These are phyloP conservation scores for Alternaria burnsii DNA, from an alignment of 2,329 filamentous ascomycete species.

Conservation along the genomic window DNA sequence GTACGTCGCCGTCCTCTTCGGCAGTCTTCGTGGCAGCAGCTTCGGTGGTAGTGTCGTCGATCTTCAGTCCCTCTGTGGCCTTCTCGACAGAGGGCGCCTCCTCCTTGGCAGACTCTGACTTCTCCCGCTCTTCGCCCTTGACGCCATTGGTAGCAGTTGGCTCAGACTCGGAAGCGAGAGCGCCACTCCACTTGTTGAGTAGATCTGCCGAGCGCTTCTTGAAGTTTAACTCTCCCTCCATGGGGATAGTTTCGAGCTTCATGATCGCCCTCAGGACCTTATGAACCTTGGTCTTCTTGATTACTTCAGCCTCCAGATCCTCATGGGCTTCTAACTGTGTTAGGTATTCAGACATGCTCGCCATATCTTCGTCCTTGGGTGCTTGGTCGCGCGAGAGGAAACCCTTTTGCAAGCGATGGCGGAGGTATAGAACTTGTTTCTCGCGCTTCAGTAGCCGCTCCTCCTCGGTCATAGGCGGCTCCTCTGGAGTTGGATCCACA, in stretches of 20 bases:
- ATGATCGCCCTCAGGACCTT: slow-evolving; percentile 96
- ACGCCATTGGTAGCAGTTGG: slow-evolving; percentile 44
- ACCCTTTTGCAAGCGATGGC: slow-evolving; percentile 93
- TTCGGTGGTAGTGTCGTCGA: slow-evolving; percentile 34
- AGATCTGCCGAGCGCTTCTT: slow-evolving; percentile 81
- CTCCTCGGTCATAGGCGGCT: slow-evolving; percentile 63
- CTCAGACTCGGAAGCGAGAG: slow-evolving; percentile 60
- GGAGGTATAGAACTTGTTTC: slow-evolving; percentile 84
- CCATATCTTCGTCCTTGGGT: slow-evolving; percentile 88
- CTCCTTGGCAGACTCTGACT: slow-evolving; percentile 43
- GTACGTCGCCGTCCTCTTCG: slow-evolving; percentile 36
- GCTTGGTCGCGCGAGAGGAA: slow-evolving; percentile 84
- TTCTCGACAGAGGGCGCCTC: slow-evolving; percentile 48
- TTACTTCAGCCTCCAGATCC: slow-evolving; percentile 88
- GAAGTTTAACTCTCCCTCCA: slow-evolving; percentile 89
- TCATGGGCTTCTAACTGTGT: slow-evolving; percentile 80
- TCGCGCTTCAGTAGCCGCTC: slow-evolving; percentile 66
- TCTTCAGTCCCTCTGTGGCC: slow-evolving; percentile 33
- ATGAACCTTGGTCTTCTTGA: slow-evolving; percentile 94
- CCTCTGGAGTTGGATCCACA: slow-evolving; percentile 62
- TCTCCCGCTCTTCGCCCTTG: slow-evolving; percentile 50
- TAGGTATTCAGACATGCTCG: slow-evolving; percentile 77
- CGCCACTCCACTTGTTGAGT: slow-evolving; percentile 87
- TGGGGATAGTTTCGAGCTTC: slow-evolving; percentile 79
- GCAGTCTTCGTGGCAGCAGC: slow-evolving; percentile 28